phyloP scores from a whole-genome alignment of 176 grass and related monocot genomes.

The Otatea glauca region DNA sequence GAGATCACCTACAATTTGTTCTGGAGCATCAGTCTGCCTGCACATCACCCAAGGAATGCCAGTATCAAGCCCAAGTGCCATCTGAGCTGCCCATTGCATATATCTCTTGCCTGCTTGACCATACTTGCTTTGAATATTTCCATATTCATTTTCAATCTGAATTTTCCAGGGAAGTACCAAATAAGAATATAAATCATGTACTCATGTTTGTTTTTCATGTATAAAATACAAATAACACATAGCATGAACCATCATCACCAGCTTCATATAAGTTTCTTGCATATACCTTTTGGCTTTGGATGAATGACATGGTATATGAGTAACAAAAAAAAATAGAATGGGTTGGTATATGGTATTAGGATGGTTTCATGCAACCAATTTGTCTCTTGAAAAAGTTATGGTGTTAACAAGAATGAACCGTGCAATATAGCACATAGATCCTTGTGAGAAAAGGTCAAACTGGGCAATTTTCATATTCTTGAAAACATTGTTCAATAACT shows the following conservation, averaged over 20 bases:
- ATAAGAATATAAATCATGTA: slow-evolving; percentile 31
- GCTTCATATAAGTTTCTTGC: slow-evolving; percentile 16
- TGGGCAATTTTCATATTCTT: background rate
- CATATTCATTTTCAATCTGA: slow-evolving; percentile 99
- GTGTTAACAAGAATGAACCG: background rate
- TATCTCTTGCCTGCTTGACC: slow-evolving; percentile 89
- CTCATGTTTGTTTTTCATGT: slow-evolving; percentile 4
- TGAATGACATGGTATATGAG: background rate
- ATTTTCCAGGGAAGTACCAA: slow-evolving; percentile 11
- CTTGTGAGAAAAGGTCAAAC: background rate
- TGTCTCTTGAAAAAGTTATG: background rate
- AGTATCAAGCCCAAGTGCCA: slow-evolving; percentile 83
- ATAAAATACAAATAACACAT: slow-evolving; percentile 16
- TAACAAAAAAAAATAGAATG: background rate
- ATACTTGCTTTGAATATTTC: slow-evolving; percentile 76
- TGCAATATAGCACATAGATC: background rate
- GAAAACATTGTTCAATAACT: slow-evolving; percentile 1
- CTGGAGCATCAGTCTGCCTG: slow-evolving; percentile 85
- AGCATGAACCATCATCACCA: slow-evolving; percentile 5
- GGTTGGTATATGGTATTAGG: background rate
- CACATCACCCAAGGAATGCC: slow-evolving; percentile 97
- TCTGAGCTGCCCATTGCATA: slow-evolving; percentile 85
- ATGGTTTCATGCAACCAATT: slow-evolving; percentile 6
- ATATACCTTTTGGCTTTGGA: background rate
- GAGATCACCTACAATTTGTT: slow-evolving; percentile 71